phyloP scores from a whole-genome alignment of 768 basidiomycete genomes.

The Mycena rebaudengoi region DNA sequence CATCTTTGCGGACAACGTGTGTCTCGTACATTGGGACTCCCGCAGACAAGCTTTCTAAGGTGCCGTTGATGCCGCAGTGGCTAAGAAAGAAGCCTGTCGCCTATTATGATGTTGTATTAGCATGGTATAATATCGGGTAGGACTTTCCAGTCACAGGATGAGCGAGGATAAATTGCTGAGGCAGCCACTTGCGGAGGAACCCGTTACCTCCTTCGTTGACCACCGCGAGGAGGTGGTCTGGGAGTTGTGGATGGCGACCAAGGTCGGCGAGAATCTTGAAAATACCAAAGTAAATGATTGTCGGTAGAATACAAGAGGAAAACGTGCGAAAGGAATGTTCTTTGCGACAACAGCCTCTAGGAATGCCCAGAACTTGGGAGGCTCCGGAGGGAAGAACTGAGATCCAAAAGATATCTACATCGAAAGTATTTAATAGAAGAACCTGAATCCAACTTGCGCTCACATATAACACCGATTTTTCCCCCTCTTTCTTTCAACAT shows the following conservation, averaged over 20 bases:
- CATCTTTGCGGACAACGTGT: no score
- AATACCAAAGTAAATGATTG: neutral
- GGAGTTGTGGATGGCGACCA: neutral
- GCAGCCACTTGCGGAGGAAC: neutral
- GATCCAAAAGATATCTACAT: slow-evolving; percentile 4
- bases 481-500: neutral
- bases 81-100: no score
- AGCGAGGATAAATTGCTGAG: neutral
- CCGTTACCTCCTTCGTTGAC: neutral
- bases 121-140: no score
- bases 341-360: neutral
- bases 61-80: no score
- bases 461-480: neutral
- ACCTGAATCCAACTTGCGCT: neutral
- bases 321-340: neutral
- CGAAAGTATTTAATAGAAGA: neutral
- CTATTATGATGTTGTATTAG: no score
- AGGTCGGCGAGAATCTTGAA: neutral
- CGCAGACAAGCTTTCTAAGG: no score
- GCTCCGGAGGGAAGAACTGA: neutral
- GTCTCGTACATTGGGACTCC: no score
- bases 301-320: neutral
- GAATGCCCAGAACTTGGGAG: neutral
- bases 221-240: neutral
- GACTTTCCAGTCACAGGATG: no score